Percentiles rank a stretch among this genome's conserved stretches.
These are phyloP conservation scores for Magnaporthiopsis incrustans DNA, from an alignment of 2,329 filamentous ascomycete species.

Conservation along the genomic window DNA sequence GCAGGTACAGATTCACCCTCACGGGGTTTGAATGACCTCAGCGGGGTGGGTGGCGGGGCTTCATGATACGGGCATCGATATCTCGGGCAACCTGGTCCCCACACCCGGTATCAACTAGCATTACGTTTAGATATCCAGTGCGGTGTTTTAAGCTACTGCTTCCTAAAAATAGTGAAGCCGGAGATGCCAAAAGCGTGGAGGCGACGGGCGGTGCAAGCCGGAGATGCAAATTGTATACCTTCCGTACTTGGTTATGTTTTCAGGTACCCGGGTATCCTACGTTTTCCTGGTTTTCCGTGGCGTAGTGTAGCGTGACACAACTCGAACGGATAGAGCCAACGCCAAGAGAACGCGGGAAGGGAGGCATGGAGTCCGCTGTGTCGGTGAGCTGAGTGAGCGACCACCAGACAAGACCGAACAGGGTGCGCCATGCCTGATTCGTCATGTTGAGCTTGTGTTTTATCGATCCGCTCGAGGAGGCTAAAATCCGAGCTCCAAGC, in stretches of 20 bases:
- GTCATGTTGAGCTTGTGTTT: neutral
- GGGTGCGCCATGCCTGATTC: neutral
- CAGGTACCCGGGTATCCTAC: too few relatives aligned
- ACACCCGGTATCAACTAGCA: neutral
- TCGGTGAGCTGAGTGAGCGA: neutral
- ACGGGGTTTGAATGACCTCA: neutral
- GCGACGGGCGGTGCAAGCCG: too few relatives aligned
- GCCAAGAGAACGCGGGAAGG: neutral
- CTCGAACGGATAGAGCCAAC: neutral
- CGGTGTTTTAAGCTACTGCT: neutral
- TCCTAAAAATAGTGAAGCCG: neutral
- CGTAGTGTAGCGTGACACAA: neutral
- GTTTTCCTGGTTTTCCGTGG: too few relatives aligned
- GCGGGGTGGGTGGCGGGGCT: neutral
- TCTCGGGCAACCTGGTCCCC: neutral
- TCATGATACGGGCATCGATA: neutral
- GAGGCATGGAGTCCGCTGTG: neutral
- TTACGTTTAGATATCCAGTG: neutral
- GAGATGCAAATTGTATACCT: neutral
- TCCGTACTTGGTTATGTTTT: neutral
- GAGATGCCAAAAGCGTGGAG: conserved; percentile 1
- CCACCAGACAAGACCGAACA: neutral
- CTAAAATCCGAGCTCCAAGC: neutral
- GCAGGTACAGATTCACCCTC: neutral
- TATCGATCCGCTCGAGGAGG: neutral